These are phyloP conservation scores for Dianthus caryophyllus DNA, from an alignment of 148 eudicot species.

Conservation along the genomic window DNA sequence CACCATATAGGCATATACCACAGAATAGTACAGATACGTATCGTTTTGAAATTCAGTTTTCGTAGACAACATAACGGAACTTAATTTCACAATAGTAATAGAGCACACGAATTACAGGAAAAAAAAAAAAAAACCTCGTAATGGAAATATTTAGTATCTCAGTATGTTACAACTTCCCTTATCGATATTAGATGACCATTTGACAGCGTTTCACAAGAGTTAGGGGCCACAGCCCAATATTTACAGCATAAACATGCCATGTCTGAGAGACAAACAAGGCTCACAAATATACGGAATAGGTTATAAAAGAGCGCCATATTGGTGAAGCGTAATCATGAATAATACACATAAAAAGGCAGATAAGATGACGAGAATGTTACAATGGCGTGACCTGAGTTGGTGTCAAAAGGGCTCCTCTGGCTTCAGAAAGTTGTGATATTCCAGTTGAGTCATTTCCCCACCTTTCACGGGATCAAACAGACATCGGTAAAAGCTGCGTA, in stretches of 20 bases:
- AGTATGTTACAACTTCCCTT: conserved; percentile 8
- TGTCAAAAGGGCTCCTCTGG: conserved; percentile 68
- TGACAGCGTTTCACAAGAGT: neutral
- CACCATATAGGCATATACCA: too few relatives aligned
- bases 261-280: conserved; percentile 16
- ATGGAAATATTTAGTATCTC: neutral
- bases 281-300: conserved; percentile 12
- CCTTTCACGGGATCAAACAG: conserved; percentile 72
- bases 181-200: conserved; percentile 3
- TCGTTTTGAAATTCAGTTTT: neutral
- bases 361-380: conserved; percentile 11
- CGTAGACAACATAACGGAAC: neutral
- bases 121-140: neutral
- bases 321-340: conserved; percentile 20
- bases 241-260: conserved; percentile 27
- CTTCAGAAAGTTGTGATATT: conserved; percentile 82
- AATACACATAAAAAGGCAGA: conserved; percentile 19
- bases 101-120: neutral
- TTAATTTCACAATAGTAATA: conserved; percentile 10
- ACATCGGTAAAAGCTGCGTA: conserved; percentile 90
- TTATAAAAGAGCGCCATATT: conserved; percentile 1
- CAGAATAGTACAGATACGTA: neutral
- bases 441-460: conserved; percentile 93
- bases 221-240: conserved; percentile 18
- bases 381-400: conserved; percentile 17